A percentile compares a stretch with the other conserved stretches of the same genome.
Conservation (phyloP, 2,329 filamentous ascomycete species). For the Cyphellophora attinorum region DNA sequence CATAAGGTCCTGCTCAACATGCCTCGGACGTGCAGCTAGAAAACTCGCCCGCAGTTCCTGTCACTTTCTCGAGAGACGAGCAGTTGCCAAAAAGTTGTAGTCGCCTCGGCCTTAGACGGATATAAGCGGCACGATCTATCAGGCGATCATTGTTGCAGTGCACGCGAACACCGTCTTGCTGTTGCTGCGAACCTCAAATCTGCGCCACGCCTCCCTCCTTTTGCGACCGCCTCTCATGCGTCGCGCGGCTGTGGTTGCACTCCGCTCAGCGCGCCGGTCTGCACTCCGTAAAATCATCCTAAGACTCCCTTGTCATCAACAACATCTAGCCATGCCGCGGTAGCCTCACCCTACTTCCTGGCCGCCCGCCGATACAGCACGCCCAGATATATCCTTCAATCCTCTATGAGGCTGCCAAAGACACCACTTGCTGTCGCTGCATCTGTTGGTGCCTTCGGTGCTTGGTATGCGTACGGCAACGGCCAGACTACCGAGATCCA, state of each 20-base stretch:
- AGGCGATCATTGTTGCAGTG: too few relatives aligned
- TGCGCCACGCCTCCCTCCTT: constrained; percentile 3
- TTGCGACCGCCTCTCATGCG: constrained; percentile 30
- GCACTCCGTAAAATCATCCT: constrained; percentile 31
- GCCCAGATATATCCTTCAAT: constrained; percentile 27
- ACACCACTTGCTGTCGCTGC: constrained; percentile 39
- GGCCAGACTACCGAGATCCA: constrained; percentile 16
- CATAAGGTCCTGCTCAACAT: constrained; percentile 2
- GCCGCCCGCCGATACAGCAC: constrained; percentile 26
- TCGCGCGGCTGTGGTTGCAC: constrained; percentile 35
- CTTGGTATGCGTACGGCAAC: constrained; percentile 39
- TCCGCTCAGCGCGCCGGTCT: constrained; percentile 37
- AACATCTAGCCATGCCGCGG: constrained; percentile 27
- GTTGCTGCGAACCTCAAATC: too few relatives aligned
- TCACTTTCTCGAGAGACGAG: too few relatives aligned
- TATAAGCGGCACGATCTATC: too few relatives aligned
- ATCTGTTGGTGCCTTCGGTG: constrained; percentile 36
- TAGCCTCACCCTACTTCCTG: constrained; percentile 23
- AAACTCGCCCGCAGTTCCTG: too few relatives aligned
- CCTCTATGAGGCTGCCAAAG: constrained; percentile 40
- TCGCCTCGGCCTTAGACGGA: too few relatives aligned
- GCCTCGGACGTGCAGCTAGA: too few relatives aligned
- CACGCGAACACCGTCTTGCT: too few relatives aligned
- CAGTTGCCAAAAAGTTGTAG: too few relatives aligned
- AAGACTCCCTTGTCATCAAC: constrained; percentile 25